Evolutionary conservation across 2,329 filamentous ascomycete species (phyloP), one percentile per base, ranked within the genome.

Genomic region (Xylariales sp.): DNA sequence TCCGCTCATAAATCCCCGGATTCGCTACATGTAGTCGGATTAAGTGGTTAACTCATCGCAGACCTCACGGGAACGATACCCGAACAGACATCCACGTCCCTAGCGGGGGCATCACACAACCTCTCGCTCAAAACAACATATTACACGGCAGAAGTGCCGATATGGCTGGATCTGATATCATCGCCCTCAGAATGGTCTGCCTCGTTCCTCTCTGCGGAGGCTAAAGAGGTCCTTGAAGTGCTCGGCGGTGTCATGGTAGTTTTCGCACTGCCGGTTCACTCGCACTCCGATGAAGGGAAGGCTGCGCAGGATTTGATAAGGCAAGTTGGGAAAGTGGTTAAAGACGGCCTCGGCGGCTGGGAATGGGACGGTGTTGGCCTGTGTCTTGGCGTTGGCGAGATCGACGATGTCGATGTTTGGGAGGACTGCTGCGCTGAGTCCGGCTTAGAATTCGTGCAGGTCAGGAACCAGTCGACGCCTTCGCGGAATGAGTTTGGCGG

Each of bases 101-200:
- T 90, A 39, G 89, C 89, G 1, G 89, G 90, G 32, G 84, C 83
- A 41, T 88, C 89, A 16, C 89, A 91, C 73, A 76, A 79, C 50
- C 83, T 89, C 39, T 67, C 79, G 8, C 79, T 91, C 62, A 82
- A 83, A 68, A 91, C 88, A 23, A 73, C 81, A 14, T 91, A 91
- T 81, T 91, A 91, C 80, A 83, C 79, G 30, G 84, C 87, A 61
- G 81, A 81, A 0, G 81, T 91, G 3, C 88, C 89, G 50, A 82
- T 91, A 71, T 92, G 90, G 90, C 82, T 91, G n/a, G 90, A 92
- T 74, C 82, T 90, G 53, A 82, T 90, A 65, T 74, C 81, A 5
- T 79, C 81, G 4, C 82, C 85, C 0, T 62, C 75, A 2, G 84
- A 86, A 43, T 91, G 89, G 89, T 81, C 86, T 0, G 76, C 77